phyloP scores from a whole-genome alignment of 352 stramenopile species.

The Globisporangium parvum region DNA sequence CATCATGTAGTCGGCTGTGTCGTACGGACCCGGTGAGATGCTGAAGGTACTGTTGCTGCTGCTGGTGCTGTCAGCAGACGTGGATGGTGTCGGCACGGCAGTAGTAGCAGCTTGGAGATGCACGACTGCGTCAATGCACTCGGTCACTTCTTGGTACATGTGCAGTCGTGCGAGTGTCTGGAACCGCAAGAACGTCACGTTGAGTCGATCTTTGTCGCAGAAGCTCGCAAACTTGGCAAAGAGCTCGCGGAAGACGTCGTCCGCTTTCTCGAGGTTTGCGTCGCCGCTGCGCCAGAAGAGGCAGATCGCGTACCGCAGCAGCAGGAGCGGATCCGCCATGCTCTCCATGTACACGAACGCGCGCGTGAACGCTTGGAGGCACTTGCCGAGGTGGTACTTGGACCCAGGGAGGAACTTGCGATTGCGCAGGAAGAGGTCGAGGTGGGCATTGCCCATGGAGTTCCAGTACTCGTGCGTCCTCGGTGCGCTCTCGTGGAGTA shows the following conservation, averaged over 20 bases:
- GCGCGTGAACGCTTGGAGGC: slow-evolving; percentile 46
- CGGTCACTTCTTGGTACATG: slow-evolving; percentile 43
- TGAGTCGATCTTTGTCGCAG: slow-evolving; percentile 50
- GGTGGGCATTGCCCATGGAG: slow-evolving; percentile 50
- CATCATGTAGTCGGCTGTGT: slow-evolving; percentile 40
- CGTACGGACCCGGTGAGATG: slow-evolving; percentile 17
- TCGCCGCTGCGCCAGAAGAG: slow-evolving; percentile 53
- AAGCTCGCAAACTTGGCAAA: slow-evolving; percentile 53
- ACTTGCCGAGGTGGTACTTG: slow-evolving; percentile 44
- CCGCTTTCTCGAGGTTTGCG: slow-evolving; percentile 39
- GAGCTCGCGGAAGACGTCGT: slow-evolving; percentile 52
- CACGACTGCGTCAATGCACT: slow-evolving; percentile 42
- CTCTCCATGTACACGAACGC: slow-evolving; percentile 62
- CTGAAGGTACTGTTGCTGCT: too few relatives aligned
- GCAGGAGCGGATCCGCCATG: slow-evolving; percentile 46
- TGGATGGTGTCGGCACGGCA: not conserved
- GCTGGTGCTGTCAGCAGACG: not conserved
- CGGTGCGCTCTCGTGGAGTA: slow-evolving; percentile 33
- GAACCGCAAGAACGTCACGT: slow-evolving; percentile 57
- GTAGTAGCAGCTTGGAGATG: slow-evolving; percentile 9
- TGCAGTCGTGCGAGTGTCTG: slow-evolving; percentile 50
- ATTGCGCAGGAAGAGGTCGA: slow-evolving; percentile 55
- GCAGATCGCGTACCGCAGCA: slow-evolving; percentile 56
- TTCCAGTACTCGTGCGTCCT: slow-evolving; percentile 64
- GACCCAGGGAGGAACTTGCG: slow-evolving; percentile 55